A percentile compares a stretch with the other conserved stretches of the same genome.
Evolutionary conservation across 306 rosid genomes (phyloP).

Genomic region (Gastrolobium bilobum): DNA sequence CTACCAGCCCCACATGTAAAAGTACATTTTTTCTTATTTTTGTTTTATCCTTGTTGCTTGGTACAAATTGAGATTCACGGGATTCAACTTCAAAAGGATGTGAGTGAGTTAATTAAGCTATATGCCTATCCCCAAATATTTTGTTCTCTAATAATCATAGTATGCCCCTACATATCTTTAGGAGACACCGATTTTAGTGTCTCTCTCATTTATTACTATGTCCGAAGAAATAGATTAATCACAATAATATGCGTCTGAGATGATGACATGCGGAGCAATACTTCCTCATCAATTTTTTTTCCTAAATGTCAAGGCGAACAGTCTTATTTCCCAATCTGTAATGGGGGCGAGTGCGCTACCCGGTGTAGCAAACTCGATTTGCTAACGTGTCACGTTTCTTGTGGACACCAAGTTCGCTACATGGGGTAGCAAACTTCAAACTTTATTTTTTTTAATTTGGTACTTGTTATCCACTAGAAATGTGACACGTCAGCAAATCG

Average conservation of each 20-base stretch:
- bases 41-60: background rate
- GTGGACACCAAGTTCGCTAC: too few species aligned
- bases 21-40: background rate
- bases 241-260: background rate
- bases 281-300: too few species aligned
- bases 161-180: background rate
- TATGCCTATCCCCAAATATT: background rate
- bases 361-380: too few species aligned
- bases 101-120: slow-evolving; percentile 1
- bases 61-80: slow-evolving; percentile 23
- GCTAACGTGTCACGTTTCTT: too few species aligned
- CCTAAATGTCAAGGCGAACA: too few species aligned
- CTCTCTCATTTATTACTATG: background rate
- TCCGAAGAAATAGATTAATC: slow-evolving; percentile 5
- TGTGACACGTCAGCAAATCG: too few species aligned
- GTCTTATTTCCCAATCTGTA: too few species aligned
- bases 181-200: background rate
- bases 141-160: background rate
- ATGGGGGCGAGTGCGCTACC: too few species aligned
- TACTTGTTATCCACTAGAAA: too few species aligned
- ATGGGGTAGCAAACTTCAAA: too few species aligned
- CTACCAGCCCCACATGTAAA: background rate
- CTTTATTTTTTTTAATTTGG: too few species aligned
- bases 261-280: background rate
- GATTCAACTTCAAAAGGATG: background rate